Percentiles rank a stretch among this genome's conserved stretches.
phyloP scores from a whole-genome alignment of 2,329 filamentous ascomycete genomes.

The Camptophora hylomeconis region DNA sequence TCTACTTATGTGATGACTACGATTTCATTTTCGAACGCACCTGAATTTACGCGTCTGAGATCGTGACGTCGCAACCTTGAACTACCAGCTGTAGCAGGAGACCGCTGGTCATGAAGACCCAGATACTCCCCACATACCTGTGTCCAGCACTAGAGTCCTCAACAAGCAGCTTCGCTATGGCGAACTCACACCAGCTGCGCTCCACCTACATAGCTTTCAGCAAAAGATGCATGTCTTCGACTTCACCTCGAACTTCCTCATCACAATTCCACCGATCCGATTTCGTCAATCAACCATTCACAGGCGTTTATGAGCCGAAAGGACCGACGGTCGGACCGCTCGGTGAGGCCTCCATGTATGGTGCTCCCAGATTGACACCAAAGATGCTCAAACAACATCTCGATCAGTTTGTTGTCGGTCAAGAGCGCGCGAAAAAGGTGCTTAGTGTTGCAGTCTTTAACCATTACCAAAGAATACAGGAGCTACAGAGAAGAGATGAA shows the following conservation, averaged over 20 bases:
- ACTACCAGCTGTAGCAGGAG: too few species aligned
- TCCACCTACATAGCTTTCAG: conserved; percentile 6
- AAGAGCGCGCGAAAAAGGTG: conserved; percentile 83
- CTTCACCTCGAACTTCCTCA: conserved; percentile 20
- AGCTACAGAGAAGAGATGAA: conserved; percentile 60
- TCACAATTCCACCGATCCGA: conserved; percentile 47
- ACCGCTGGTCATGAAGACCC: too few species aligned
- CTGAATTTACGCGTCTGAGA: too few species aligned
- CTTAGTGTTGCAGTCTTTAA: conserved; percentile 91
- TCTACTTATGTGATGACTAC: too few species aligned
- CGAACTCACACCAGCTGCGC: conserved; percentile 3
- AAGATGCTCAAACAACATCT: conserved; percentile 71
- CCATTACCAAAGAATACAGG: conserved; percentile 80
- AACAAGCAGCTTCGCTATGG: neutral
- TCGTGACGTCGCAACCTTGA: too few species aligned
- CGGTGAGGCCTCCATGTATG: conserved; percentile 43
- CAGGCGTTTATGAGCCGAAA: conserved; percentile 49
- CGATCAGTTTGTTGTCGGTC: conserved; percentile 91
- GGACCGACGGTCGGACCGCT: conserved; percentile 51
- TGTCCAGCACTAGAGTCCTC: conserved; percentile 6
- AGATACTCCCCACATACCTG: conserved; percentile 6
- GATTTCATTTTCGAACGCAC: too few species aligned
- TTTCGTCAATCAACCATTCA: conserved; percentile 50
- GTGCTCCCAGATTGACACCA: conserved; percentile 46
- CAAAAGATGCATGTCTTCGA: conserved; percentile 2